Evolutionary conservation across 257 asterid genomes (phyloP), one percentile per base, ranked within the genome.

Genomic region (Verbena officinalis): DNA sequence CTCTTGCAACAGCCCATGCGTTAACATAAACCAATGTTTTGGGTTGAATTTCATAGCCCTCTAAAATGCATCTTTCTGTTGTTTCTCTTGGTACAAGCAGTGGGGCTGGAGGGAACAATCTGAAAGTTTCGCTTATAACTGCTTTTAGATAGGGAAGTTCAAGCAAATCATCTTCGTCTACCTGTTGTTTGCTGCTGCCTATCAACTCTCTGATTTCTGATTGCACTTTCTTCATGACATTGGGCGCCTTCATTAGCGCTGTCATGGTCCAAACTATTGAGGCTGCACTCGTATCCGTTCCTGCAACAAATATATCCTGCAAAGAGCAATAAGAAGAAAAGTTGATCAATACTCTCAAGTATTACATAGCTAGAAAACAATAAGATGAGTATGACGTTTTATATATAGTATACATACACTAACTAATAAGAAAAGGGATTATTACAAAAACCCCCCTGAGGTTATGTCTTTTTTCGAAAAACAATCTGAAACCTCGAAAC

Each of bases 71-170:
- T 49, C 4, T 58, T 15, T 40, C 9, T 6, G 12, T 64, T 14
- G 77, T 43, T 48, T 64, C 58, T 51, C 77, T 49, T 1, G 77
- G 72, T 14, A 72, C 34, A 4, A 65, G 63, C 24, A 72, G 0
- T 10, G 77, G 72, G 22, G 38, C 62, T 2, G 72, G 63, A 30
- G 77, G 77, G 36, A 64, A 64, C 9, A 72, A 39, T 4, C 77
- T 14, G 2, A 72, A 14, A 0, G 57, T 17, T 62, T 72, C 72
- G 9, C 8, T n/a, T 1, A 72, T 33, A 15, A 52, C 75, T 5
- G 69, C 69, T 42, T 61, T 70, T 5, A 70, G 51, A 33, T 61
- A 70, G 50, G 61, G 64, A 27, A 70, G 75, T 1, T 70, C 61
- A 0, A 46, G 55, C 31, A 71, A 2, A 63, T 63, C 61, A 9